phyloP scores from a whole-genome alignment of 805 yeast species.

The Saccharomyces mikatae region DNA sequence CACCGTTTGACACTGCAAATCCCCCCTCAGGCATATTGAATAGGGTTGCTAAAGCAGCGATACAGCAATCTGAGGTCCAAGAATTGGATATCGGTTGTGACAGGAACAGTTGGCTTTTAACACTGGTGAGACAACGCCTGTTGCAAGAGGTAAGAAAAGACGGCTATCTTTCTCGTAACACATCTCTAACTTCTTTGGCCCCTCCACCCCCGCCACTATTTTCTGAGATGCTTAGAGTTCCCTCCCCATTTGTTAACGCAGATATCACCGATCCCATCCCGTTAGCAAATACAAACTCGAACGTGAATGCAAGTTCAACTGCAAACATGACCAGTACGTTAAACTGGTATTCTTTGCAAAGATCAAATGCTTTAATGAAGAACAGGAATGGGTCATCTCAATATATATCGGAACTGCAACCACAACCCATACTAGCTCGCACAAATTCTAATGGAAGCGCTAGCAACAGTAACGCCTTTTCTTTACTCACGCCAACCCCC shows the following conservation, averaged over 20 bases:
- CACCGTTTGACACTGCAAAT: conserved; percentile 57
- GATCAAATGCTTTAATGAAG: conserved; percentile 10
- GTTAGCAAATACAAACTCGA: not conserved
- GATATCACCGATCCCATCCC: not conserved
- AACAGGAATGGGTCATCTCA: conserved; percentile 22
- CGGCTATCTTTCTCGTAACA: conserved; percentile 22
- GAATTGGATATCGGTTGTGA: conserved; percentile 34
- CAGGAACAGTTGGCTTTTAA: conserved; percentile 31
- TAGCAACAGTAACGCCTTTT: conserved; percentile 7
- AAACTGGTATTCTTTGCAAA: not conserved
- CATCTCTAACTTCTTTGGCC: conserved; percentile 21
- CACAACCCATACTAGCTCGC: conserved; percentile 10
- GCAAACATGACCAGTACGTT: not conserved
- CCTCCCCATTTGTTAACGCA: not conserved
- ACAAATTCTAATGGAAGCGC: conserved; percentile 15
- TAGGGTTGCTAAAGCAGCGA: conserved; percentile 49
- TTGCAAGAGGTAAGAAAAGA: conserved; percentile 28
- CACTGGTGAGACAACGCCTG: conserved; percentile 34
- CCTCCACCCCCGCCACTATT: conserved; percentile 11
- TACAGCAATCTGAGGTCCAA: conserved; percentile 30
- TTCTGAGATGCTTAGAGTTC: not conserved
- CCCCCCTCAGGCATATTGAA: conserved; percentile 65
- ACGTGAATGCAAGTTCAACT: not conserved
- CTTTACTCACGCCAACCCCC: conserved; percentile 15
- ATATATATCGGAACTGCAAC: conserved; percentile 6